Evolutionary conservation across 352 stramenopile species (phyloP).

Genomic region (Nothophytophthora sp.): DNA sequence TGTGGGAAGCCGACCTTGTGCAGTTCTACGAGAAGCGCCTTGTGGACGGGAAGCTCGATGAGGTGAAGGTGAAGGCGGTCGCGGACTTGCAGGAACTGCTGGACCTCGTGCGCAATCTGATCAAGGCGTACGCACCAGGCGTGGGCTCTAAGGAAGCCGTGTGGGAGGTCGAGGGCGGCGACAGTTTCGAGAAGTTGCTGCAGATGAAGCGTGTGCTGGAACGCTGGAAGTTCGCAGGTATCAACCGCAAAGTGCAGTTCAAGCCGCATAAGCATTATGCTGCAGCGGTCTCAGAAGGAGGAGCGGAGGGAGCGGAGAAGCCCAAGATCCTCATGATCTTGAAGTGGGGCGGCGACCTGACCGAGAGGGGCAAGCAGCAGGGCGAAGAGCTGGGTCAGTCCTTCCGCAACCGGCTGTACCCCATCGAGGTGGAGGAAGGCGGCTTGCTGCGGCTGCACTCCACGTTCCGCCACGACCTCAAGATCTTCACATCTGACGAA

Average conservation of each 20-base stretch:
- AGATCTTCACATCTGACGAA: constrained; percentile 99
- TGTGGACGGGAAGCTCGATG: constrained; percentile 76
- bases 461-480: constrained; percentile 99
- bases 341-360: constrained; percentile 99
- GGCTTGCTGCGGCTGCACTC: constrained; percentile 98
- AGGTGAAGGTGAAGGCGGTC: constrained; percentile 87
- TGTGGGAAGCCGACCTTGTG: constrained; percentile 87
- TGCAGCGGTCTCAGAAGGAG: constrained; percentile 26
- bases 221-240: constrained; percentile 96
- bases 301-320: constrained; percentile 38
- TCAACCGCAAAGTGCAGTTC: constrained; percentile 97
- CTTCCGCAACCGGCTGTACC: constrained; percentile 92
- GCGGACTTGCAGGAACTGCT: constrained; percentile 80
- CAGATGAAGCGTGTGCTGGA: constrained; percentile 98
- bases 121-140: constrained; percentile 78
- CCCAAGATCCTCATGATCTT: constrained; percentile 98
- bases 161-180: constrained; percentile 83
- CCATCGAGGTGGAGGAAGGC: constrained; percentile 89
- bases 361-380: constrained; percentile 96
- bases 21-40: constrained; percentile 76
- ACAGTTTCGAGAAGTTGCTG: constrained; percentile 92
- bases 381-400: constrained; percentile 93
- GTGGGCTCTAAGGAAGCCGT: constrained; percentile 83
- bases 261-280: constrained; percentile 75
- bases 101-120: constrained; percentile 75